phyloP scores from a whole-genome alignment of 169 alveolate species.

The Amoebophrya sp. region DNA sequence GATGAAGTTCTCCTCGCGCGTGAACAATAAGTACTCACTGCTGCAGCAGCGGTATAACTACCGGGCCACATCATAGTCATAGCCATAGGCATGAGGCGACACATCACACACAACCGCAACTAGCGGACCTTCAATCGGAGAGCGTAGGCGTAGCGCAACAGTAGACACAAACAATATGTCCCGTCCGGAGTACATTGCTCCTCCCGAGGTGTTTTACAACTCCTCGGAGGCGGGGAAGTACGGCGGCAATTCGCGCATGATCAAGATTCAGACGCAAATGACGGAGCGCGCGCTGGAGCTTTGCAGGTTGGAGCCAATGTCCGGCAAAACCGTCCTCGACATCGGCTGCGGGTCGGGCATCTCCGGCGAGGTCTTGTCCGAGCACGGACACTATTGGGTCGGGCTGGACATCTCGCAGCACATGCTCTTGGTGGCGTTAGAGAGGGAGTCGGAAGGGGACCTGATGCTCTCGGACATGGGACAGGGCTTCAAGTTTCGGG shows the following conservation, averaged over 20 bases:
- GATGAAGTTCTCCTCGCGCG: too few relatives aligned
- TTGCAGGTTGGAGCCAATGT: conserved; percentile 24
- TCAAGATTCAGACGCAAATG: conserved; percentile 67
- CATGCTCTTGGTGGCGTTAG: conserved; percentile 62
- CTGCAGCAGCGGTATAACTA: too few relatives aligned
- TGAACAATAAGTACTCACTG: too few relatives aligned
- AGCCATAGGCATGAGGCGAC: too few relatives aligned
- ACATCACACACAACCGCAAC: too few relatives aligned
- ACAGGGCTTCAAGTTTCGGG: conserved; percentile 59
- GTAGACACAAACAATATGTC: neutral
- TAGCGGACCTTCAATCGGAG: too few relatives aligned
- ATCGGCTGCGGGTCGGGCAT: conserved; percentile 90
- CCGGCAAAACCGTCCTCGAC: conserved; percentile 44
- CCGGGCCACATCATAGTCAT: too few relatives aligned
- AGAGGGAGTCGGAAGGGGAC: conserved; percentile 59
- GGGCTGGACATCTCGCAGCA: conserved; percentile 77
- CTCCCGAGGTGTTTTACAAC: conserved; percentile 22
- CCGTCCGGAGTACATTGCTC: neutral
- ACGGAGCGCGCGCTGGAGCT: conserved; percentile 71
- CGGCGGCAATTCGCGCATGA: conserved; percentile 63
- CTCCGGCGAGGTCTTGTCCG: conserved; percentile 67
- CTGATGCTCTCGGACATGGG: conserved; percentile 72
- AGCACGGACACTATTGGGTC: conserved; percentile 72
- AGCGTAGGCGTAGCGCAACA: too few relatives aligned
- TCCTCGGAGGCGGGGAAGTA: conserved; percentile 43